A percentile compares a stretch with the other conserved stretches of the same genome.
phyloP scores from a whole-genome alignment of 345 rosid genomes.

The Luvunga scandens region DNA sequence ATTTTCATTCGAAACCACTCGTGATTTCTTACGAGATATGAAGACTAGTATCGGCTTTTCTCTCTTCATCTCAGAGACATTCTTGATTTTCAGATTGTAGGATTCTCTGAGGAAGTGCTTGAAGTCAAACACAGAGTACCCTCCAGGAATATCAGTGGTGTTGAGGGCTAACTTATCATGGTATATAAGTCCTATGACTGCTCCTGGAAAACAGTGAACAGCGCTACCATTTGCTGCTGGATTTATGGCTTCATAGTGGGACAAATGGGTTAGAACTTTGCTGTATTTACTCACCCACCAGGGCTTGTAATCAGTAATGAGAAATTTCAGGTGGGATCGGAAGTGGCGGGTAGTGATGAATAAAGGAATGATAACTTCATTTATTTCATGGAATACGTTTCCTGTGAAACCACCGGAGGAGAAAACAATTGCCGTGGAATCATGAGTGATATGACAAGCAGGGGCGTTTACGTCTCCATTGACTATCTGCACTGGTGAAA shows the following conservation, averaged over 20 bases:
- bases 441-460: conserved; percentile 22
- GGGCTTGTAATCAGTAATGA: conserved; percentile 30
- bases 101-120: conserved; percentile 29
- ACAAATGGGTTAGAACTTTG: conserved; percentile 19
- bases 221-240: conserved; percentile 19
- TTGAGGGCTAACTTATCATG: background rate
- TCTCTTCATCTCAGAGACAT: conserved; percentile 9
- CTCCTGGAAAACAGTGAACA: conserved; percentile 48
- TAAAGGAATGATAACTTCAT: conserved; percentile 39
- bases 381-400: conserved; percentile 42
- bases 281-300: conserved; percentile 36
- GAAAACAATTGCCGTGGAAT: conserved; percentile 36
- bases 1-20: conserved; percentile 32
- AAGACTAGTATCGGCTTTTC: conserved; percentile 31
- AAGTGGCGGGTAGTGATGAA: conserved; percentile 40
- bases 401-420: conserved; percentile 35
- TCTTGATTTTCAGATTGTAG: conserved; percentile 23
- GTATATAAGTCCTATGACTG: conserved; percentile 11
- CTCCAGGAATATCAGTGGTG: conserved; percentile 18
- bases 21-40: conserved; percentile 25
- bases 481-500: conserved; percentile 25
- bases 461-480: conserved; percentile 14
- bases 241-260: conserved; percentile 26
- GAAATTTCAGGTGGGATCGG: conserved; percentile 23
- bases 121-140: conserved; percentile 40